Evolutionary conservation across 1,284 basidiomycete genomes (phyloP).

Genomic region (Trametes pubescens): DNA sequence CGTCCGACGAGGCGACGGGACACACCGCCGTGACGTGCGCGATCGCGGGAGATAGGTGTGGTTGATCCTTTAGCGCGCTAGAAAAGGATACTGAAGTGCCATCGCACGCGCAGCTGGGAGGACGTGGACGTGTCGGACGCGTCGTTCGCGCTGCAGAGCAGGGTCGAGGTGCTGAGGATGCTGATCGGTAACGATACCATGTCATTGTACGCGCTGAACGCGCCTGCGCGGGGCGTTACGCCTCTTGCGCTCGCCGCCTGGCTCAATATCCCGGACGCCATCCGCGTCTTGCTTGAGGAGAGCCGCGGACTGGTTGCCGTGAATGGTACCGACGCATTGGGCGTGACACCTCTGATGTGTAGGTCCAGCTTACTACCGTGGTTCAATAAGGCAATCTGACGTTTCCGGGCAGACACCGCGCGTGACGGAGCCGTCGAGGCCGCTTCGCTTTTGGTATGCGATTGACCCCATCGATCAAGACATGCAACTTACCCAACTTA

Average conservation of each 20-base stretch:
- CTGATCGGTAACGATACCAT: conserved; percentile 62
- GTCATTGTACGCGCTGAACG: conserved; percentile 73
- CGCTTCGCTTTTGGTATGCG: conserved; percentile 65
- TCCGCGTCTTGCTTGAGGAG: conserved; percentile 64
- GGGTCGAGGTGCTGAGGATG: conserved; percentile 61
- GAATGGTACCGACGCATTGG: conserved; percentile 73
- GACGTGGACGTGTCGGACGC: conserved; percentile 71
- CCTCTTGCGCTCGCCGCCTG: conserved; percentile 79
- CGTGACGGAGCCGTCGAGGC: conserved; percentile 73
- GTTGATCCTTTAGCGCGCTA: conserved; percentile 17
- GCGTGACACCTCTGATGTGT: conserved; percentile 84
- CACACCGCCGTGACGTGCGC: conserved; percentile 70
- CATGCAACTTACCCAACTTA: conserved; percentile 32
- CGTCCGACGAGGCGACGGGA: conserved; percentile 59
- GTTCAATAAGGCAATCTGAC: conserved; percentile 28
- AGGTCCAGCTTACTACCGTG: conserved; percentile 43
- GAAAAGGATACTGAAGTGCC: conserved; percentile 19
- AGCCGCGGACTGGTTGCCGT: conserved; percentile 69
- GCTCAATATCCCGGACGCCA: conserved; percentile 66
- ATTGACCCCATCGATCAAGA: conserved; percentile 6
- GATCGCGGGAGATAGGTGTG: conserved; percentile 73
- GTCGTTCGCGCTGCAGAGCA: conserved; percentile 63
- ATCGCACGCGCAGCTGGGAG: conserved; percentile 58
- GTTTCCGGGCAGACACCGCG: conserved; percentile 63
- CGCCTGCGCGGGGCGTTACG: conserved; percentile 74